Conservation (phyloP, 1,284 basidiomycete genomes). For the Dichomitus squalens region DNA sequence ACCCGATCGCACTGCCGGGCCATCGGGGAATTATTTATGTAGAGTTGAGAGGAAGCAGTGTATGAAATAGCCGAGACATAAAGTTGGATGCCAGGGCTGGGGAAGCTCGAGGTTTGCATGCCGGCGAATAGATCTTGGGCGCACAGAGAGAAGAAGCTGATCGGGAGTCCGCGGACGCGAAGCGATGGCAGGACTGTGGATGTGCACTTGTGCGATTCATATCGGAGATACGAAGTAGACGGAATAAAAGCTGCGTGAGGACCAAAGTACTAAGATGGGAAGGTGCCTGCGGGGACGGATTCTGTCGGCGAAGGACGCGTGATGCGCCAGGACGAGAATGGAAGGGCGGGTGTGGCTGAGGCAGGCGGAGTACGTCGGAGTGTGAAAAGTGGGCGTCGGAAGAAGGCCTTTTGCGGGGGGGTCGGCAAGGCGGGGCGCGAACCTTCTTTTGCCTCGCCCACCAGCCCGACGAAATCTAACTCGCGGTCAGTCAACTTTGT, state of each 20-base stretch:
- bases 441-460: constrained; percentile 32
- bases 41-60: background rate
- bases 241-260: background rate
- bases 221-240: background rate
- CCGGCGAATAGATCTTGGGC: background rate
- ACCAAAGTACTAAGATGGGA: too few species aligned
- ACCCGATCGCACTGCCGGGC: background rate
- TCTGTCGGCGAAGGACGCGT: background rate
- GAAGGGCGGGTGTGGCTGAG: constrained; percentile 15
- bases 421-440: constrained; percentile 33
- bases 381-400: constrained; percentile 16
- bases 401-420: constrained; percentile 25
- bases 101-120: constrained; percentile 1
- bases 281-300: background rate
- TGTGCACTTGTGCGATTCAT: too few species aligned
- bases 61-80: constrained; percentile 2
- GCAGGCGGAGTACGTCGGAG: constrained; percentile 16
- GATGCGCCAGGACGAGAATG: background rate
- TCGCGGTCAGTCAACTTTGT: constrained; percentile 36
- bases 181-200: background rate
- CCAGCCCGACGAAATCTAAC: constrained; percentile 32
- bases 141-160: background rate
- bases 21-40: background rate
- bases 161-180: background rate
- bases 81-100: constrained; percentile 1